Evolutionary conservation across 179 eudicot species (phyloP), one percentile per base, ranked within the genome.

Genomic region (Monotropa hypopitys): DNA sequence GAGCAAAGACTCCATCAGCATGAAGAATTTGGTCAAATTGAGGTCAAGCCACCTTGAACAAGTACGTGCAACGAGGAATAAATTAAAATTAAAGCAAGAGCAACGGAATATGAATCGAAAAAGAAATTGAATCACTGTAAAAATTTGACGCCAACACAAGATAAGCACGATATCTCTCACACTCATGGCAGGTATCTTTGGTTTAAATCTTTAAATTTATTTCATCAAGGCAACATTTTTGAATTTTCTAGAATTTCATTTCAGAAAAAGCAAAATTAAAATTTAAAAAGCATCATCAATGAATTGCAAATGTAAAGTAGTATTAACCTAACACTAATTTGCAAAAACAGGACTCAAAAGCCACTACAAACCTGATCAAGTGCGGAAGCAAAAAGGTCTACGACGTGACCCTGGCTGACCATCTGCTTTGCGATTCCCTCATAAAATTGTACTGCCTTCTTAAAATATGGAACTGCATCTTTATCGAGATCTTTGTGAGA

Each of bases 401-500:
- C 83, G 32, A 94, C 90, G 78, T 94, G 98, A 71, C 98, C 98
- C 85, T 93, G 97, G 81, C 86, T 89, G 77, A 91, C 97, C 42
- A 94, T 86, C 90, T 92, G 98, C 82, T 92, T 87, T 20, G 95
- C 89, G 63, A 94, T 77, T 68, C 75, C 88, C 65, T 92, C 98
- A 74, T 92, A 94, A 85, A 89, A 92, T 59, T 89, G 89, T 7
- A 89, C 97, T 4, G 98, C 97, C 62, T 94, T 94, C 70, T 87
- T 91, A 77, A 91, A 94, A 85, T 74, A 90, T 49, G 98, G 97
- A 81, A 93, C 98, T 33, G 98, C 98, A 85, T 91, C 98, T 86
- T 94, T 94, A 84, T 94, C 97, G 13, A 94, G 94, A 89, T 94
- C 98, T 81, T 94, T 94, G 82, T 94, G 98, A 15, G 98, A 94